Evolutionary conservation across 345 rosid genomes (phyloP).

Genomic region (Acer yangbiense): DNA sequence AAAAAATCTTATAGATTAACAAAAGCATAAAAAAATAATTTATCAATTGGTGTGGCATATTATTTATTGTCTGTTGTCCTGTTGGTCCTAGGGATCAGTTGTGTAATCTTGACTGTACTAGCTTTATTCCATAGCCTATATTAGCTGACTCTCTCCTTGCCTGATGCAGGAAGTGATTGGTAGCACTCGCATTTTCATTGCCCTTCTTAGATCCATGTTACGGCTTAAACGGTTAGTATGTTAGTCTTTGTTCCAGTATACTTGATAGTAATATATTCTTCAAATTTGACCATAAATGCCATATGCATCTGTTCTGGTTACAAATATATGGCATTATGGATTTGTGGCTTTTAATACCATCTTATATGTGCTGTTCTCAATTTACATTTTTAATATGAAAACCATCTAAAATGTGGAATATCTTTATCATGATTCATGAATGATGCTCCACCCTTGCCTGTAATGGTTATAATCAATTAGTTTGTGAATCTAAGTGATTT

Average conservation of each 20-base stretch:
- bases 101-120: neutral
- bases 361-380: neutral
- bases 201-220: conserved; percentile 84
- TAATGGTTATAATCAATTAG: neutral
- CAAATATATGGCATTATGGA: neutral
- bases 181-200: conserved; percentile 77
- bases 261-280: conserved; percentile 3
- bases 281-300: neutral
- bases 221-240: conserved; percentile 71
- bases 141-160: conserved; percentile 12
- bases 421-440: neutral
- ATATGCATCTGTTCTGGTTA: neutral
- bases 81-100: too few species aligned
- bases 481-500: neutral
- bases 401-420: neutral
- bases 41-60: neutral
- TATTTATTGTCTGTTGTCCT: neutral
- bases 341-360: neutral
- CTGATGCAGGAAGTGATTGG: conserved; percentile 83
- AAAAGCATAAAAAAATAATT: neutral
- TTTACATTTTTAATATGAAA: neutral
- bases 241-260: neutral
- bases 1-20: neutral
- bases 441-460: neutral
- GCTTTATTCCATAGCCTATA: neutral